phyloP scores from a whole-genome alignment of 2,329 filamentous ascomycete species.

The Lasiodiplodia sp. region DNA sequence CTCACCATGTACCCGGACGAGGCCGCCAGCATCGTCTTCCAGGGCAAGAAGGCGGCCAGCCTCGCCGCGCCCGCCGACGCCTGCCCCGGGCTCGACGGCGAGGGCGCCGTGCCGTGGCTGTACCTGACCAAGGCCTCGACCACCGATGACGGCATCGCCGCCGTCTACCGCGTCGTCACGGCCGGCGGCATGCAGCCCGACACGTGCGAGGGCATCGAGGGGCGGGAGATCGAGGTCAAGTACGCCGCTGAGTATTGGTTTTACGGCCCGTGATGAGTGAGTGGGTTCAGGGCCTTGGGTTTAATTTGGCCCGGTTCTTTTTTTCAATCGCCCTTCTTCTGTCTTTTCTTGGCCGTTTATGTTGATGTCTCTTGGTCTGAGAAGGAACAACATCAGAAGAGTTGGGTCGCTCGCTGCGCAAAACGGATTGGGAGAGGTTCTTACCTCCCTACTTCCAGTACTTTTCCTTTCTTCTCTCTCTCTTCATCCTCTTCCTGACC shows the following conservation, averaged over 20 bases:
- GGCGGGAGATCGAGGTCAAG: conserved; percentile 45
- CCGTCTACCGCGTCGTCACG: conserved; percentile 58
- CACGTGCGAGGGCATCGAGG: conserved; percentile 47
- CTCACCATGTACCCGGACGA: conserved; percentile 37
- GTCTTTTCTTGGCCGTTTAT: neutral
- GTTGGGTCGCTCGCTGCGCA: conserved; percentile 8
- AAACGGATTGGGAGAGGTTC: neutral
- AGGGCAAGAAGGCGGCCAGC: conserved; percentile 55
- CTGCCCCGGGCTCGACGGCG: conserved; percentile 45
- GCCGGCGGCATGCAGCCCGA: conserved; percentile 53
- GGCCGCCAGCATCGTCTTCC: conserved; percentile 39
- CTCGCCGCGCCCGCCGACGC: conserved; percentile 60
- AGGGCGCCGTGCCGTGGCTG: conserved; percentile 56
- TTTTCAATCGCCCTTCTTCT: neutral
- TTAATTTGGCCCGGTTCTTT: too few relatives aligned
- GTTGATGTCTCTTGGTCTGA: neutral
- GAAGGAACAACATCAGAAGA: neutral
- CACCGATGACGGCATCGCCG: conserved; percentile 49
- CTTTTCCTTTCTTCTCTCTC: neutral
- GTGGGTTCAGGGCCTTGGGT: neutral
- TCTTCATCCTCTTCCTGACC: too few relatives aligned
- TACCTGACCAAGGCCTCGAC: conserved; percentile 45
- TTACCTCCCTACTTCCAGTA: neutral
- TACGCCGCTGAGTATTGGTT: conserved; percentile 60
- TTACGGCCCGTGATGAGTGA: conserved; percentile 39